These are phyloP conservation scores for Pleurostoma richardsiae DNA, from an alignment of 2,329 filamentous ascomycete genomes.

Conservation along the genomic window DNA sequence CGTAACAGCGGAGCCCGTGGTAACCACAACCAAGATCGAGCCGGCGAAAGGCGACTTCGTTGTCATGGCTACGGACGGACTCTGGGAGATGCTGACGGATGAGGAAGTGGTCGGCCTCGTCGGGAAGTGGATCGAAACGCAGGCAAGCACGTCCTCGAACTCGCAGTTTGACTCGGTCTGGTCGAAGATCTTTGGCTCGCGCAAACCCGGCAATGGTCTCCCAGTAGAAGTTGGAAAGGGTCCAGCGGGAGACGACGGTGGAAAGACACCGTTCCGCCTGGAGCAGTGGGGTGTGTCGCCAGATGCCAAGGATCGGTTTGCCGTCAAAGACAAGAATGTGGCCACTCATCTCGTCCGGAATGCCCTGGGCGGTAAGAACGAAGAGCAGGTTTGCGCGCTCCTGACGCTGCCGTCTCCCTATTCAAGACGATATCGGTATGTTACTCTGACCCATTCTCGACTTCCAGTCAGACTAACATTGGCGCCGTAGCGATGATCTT, in stretches of 20 bases:
- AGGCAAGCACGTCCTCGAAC: constrained; percentile 43
- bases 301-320: constrained; percentile 68
- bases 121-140: constrained; percentile 90
- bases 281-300: constrained; percentile 84
- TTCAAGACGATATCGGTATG: constrained; percentile 82
- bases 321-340: constrained; percentile 91
- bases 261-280: constrained; percentile 82
- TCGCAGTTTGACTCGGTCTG: constrained; percentile 68
- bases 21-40: constrained; percentile 88
- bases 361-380: constrained; percentile 86
- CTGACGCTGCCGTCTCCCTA: constrained; percentile 89
- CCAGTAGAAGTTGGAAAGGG: constrained; percentile 66
- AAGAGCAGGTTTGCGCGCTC: constrained; percentile 88
- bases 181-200: constrained; percentile 58
- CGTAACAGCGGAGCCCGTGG: constrained; percentile 90
- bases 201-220: constrained; percentile 41
- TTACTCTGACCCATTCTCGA: constrained; percentile 4
- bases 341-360: constrained; percentile 95
- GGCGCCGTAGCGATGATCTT: constrained; percentile 66
- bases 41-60: constrained; percentile 91
- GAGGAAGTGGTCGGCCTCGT: constrained; percentile 96
- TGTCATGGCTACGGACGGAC: constrained; percentile 90
- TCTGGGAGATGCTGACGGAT: constrained; percentile 99
- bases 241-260: constrained; percentile 53
- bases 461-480: not conserved